Evolutionary conservation across 768 basidiomycete species (phyloP).

Genomic region (Boletus subcaerulescens): DNA sequence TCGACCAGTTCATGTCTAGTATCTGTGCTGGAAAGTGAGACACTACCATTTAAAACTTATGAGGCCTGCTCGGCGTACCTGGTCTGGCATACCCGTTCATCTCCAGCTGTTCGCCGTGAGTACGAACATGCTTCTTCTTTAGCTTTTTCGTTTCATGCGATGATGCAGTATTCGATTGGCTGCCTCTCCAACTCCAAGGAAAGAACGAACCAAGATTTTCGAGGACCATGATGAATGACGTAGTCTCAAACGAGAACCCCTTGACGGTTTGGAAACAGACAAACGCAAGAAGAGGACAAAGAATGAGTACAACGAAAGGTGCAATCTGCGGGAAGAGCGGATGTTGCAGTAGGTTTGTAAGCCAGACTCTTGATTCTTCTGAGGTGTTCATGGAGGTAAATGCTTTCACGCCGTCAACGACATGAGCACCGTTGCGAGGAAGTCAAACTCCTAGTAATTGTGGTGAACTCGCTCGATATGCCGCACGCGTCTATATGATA

Average conservation of each 20-base stretch:
- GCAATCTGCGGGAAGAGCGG: slow-evolving; percentile 53
- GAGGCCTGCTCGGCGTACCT: slow-evolving; percentile 21
- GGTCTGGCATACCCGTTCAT: slow-evolving; percentile 35
- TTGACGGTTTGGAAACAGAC: slow-evolving; percentile 28
- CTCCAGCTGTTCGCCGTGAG: slow-evolving; percentile 56
- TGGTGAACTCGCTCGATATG: slow-evolving; percentile 20
- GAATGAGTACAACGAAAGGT: slow-evolving; percentile 53
- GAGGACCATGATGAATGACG: slow-evolving; percentile 49
- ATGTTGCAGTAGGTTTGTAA: slow-evolving; percentile 36
- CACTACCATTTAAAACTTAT: background rate
- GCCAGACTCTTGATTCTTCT: slow-evolving; percentile 40
- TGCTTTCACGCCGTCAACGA: slow-evolving; percentile 27
- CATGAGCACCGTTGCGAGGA: slow-evolving; percentile 26
- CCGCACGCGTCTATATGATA: background rate
- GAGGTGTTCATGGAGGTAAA: slow-evolving; percentile 42
- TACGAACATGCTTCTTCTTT: slow-evolving; percentile 48
- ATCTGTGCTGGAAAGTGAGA: slow-evolving; percentile 14
- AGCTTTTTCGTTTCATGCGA: slow-evolving; percentile 41
- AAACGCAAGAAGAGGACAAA: slow-evolving; percentile 37
- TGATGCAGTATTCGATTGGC: slow-evolving; percentile 20
- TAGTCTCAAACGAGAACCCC: slow-evolving; percentile 29
- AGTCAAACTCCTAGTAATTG: slow-evolving; percentile 15
- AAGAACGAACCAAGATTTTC: slow-evolving; percentile 52
- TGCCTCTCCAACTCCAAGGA: slow-evolving; percentile 62
- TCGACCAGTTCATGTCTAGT: slow-evolving; percentile 26